These are phyloP conservation scores for Eutrema japonicum DNA, from an alignment of 345 rosid species.

Conservation along the genomic window DNA sequence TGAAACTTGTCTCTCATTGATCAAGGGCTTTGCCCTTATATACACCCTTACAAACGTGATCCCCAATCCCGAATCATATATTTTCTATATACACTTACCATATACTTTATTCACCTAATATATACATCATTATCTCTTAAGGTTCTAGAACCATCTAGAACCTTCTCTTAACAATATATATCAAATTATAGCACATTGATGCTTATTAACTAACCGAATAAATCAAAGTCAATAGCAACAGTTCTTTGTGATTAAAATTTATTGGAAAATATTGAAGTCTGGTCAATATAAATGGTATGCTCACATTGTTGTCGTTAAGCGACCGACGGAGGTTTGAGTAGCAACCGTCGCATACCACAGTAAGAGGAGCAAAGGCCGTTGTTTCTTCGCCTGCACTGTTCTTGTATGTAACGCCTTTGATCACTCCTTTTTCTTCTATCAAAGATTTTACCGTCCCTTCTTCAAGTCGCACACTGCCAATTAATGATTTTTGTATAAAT, in stretches of 20 bases:
- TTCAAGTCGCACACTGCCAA: constrained; percentile 49
- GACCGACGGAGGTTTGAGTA: constrained; percentile 57
- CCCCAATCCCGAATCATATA: no score
- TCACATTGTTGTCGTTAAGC: constrained; percentile 51
- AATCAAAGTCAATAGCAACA: neutral
- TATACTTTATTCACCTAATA: no score
- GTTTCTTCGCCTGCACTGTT: constrained; percentile 42
- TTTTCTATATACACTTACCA: no score
- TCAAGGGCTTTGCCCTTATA: no score
- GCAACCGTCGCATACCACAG: constrained; percentile 63
- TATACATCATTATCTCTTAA: no score
- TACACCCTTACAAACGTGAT: no score
- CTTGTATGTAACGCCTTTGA: constrained; percentile 56
- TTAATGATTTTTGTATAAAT: neutral
- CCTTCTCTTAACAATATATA: no score
- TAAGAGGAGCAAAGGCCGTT: constrained; percentile 54
- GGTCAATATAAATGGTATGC: neutral
- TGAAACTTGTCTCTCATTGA: no score
- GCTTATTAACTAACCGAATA: neutral
- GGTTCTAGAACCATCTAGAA: no score
- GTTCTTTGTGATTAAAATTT: neutral
- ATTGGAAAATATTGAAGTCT: neutral
- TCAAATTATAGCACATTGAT: neutral
- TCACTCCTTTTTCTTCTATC: constrained; percentile 56
- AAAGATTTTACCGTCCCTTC: constrained; percentile 59